Conservation (phyloP, 2,329 filamentous ascomycete genomes). For the Mycosphaerelloides madeirae region DNA sequence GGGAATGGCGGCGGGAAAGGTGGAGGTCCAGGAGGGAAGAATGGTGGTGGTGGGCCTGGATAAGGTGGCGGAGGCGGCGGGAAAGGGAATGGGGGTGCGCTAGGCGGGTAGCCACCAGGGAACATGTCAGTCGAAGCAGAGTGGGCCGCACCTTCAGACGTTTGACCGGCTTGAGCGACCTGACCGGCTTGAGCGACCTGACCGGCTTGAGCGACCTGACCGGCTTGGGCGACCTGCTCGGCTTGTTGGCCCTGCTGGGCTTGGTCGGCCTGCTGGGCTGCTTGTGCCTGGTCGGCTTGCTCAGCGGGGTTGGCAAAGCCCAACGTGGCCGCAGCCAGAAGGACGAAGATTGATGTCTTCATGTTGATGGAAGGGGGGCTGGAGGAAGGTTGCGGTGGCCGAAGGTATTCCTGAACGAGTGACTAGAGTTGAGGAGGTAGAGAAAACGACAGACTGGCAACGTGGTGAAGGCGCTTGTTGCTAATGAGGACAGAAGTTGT, state of each 20-base stretch:
- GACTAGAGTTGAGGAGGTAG: background rate
- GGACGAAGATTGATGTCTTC: background rate
- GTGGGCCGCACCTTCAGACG: background rate
- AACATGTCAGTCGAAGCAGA: background rate
- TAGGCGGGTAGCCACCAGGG: background rate
- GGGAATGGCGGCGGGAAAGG: background rate
- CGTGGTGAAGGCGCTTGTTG: background rate
- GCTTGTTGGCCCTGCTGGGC: background rate
- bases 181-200: background rate
- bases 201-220: background rate
- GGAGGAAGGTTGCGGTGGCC: background rate
- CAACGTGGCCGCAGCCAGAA: background rate
- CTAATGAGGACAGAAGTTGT: background rate
- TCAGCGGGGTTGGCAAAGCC: slow-evolving; percentile 1
- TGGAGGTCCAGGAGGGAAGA: background rate
- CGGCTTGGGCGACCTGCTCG: background rate
- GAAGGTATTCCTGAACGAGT: background rate
- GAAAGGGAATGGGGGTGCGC: background rate
- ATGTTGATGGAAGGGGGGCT: background rate
- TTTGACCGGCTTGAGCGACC: background rate
- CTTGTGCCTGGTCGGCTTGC: background rate
- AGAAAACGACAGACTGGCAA: background rate
- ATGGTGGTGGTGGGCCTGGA: background rate
- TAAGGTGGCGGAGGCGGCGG: too few relatives aligned
- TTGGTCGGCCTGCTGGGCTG: background rate